Evolutionary conservation across 805 yeast genomes (phyloP).

Genomic region (Wickerhamomyces hampshirensis): DNA sequence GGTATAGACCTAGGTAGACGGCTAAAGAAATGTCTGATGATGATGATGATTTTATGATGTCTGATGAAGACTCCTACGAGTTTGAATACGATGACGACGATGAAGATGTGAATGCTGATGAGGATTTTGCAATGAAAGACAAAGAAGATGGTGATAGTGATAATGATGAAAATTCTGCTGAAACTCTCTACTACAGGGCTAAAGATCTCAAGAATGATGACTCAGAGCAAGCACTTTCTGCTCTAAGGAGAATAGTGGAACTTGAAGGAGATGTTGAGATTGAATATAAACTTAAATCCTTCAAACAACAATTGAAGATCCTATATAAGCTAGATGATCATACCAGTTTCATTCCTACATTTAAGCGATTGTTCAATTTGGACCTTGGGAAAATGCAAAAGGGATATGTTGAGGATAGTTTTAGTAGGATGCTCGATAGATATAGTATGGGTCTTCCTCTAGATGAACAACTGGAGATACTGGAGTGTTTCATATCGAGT

Average conservation of each 20-base stretch:
- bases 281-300: slow-evolving; percentile 22
- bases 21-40: slow-evolving; percentile 25
- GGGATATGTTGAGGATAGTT: slow-evolving; percentile 28
- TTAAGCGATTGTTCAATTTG: slow-evolving; percentile 8
- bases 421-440: slow-evolving; percentile 37
- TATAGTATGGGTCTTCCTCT: slow-evolving; percentile 16
- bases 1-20: no score
- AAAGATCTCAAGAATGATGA: slow-evolving; percentile 22
- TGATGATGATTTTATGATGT: slow-evolving; percentile 26
- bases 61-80: slow-evolving; percentile 26
- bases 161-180: slow-evolving; percentile 28
- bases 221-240: slow-evolving; percentile 14
- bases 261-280: slow-evolving; percentile 30
- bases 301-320: slow-evolving; percentile 22
- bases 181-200: slow-evolving; percentile 25
- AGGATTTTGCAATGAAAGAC: slow-evolving; percentile 2
- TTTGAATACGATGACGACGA: slow-evolving; percentile 25
- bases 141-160: slow-evolving; percentile 1
- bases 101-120: slow-evolving; percentile 22
- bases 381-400: slow-evolving; percentile 15
- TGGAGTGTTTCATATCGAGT: slow-evolving; percentile 26
- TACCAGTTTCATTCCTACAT: slow-evolving; percentile 7
- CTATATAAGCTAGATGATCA: slow-evolving; percentile 16
- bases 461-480: slow-evolving; percentile 25
- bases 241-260: slow-evolving; percentile 19